Conservation (phyloP, 129 eudicot species). For the Heracleum sosnowskyi region DNA sequence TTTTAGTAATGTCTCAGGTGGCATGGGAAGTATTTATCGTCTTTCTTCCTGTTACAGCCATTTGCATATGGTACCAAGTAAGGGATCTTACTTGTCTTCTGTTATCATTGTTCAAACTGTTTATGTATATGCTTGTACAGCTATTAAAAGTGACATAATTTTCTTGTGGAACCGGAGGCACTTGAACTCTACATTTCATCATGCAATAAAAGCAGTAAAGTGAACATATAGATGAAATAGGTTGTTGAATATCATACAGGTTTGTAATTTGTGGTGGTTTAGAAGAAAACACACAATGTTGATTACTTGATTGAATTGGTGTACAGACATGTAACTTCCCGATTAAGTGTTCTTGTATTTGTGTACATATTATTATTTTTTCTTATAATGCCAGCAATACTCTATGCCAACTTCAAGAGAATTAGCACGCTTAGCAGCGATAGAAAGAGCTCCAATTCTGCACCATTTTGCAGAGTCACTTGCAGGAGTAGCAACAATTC, state of each 20-base stretch:
- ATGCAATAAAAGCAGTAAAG: background rate
- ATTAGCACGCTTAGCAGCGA: conserved; percentile 72
- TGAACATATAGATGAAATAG: too few species aligned
- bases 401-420: conserved; percentile 97
- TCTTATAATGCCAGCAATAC: conserved; percentile 47
- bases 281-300: background rate
- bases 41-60: conserved; percentile 75
- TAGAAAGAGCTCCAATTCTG: conserved; percentile 81
- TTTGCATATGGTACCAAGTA: conserved; percentile 93
- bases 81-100: conserved; percentile 24
- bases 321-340: background rate
- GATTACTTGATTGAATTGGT: too few species aligned
- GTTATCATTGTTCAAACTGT: background rate
- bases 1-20: conserved; percentile 93
- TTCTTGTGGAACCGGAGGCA: background rate
- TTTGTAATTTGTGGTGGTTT: background rate
- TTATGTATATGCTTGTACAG: background rate
- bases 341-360: background rate
- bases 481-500: conserved; percentile 87
- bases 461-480: conserved; percentile 97
- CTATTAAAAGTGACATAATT: too few species aligned
- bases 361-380: background rate
- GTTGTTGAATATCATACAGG: too few species aligned
- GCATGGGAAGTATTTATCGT: conserved; percentile 93
- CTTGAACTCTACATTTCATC: background rate